Percentiles rank a stretch among this genome's conserved stretches.
Conservation (phyloP, 2,329 filamentous ascomycete species). For the Aspergillus ustus region DNA sequence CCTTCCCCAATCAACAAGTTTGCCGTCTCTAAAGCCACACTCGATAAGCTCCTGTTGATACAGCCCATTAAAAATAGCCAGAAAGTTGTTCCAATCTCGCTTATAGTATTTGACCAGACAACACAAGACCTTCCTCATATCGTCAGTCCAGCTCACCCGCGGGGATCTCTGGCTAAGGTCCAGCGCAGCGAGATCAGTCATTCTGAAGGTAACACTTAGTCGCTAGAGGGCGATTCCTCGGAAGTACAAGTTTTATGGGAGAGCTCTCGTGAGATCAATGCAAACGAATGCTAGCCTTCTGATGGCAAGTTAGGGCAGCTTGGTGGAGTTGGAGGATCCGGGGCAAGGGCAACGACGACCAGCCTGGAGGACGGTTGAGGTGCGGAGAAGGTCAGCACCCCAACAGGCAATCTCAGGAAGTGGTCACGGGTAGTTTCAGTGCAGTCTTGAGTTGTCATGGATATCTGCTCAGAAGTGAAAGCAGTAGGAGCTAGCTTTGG, state of each 20-base stretch:
- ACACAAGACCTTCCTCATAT: constrained; percentile 1
- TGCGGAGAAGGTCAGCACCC: background rate
- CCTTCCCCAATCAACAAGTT: background rate
- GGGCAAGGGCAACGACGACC: background rate
- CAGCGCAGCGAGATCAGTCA: background rate
- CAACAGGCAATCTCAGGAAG: background rate
- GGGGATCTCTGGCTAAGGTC: background rate
- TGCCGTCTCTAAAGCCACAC: constrained; percentile 23
- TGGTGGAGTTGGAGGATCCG: background rate
- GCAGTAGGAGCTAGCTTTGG: background rate
- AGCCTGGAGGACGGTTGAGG: too few relatives aligned
- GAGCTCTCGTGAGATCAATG: too few relatives aligned
- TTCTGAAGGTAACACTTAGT: background rate
- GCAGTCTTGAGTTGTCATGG: background rate
- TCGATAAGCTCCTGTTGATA: constrained; percentile 29
- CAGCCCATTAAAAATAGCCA: constrained; percentile 32
- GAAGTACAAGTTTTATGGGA: too few relatives aligned
- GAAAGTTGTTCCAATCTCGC: constrained; percentile 9
- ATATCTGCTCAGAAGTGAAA: background rate
- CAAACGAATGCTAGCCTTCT: background rate
- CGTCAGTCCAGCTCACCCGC: background rate
- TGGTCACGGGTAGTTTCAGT: background rate
- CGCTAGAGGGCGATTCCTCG: too few relatives aligned
- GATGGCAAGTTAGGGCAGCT: background rate
- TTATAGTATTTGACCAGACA: constrained; percentile 5